Percentiles rank a stretch among this genome's conserved stretches.
phyloP scores from a whole-genome alignment of 495 filamentous ascomycete species.

The Lophiostoma macrostomum region DNA sequence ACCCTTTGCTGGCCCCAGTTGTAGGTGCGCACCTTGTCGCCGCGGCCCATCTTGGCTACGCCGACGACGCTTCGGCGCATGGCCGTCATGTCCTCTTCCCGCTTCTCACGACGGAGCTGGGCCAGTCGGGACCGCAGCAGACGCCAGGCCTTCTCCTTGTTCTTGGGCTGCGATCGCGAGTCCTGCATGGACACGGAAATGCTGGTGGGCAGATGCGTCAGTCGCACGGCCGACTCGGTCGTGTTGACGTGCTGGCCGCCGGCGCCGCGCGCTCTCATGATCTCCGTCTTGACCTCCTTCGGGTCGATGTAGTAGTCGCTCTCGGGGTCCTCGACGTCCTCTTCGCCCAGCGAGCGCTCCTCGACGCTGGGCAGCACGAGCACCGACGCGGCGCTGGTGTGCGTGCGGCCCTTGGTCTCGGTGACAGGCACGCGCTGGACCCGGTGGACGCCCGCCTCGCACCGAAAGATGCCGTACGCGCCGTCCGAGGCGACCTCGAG shows the following conservation, averaged over 20 bases:
- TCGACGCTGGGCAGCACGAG: conserved; percentile 86
- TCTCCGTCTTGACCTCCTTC: conserved; percentile 78
- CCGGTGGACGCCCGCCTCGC: conserved; percentile 89
- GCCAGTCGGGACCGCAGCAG: conserved; percentile 79
- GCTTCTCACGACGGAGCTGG: conserved; percentile 72
- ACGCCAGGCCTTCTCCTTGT: conserved; percentile 82
- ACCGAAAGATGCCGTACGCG: conserved; percentile 74
- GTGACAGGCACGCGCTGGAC: conserved; percentile 92
- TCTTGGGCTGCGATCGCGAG: conserved; percentile 81
- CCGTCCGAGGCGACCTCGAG: conserved; percentile 76
- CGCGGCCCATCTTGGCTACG: conserved; percentile 75
- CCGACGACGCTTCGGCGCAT: conserved; percentile 73
- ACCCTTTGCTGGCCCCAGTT: conserved; percentile 91
- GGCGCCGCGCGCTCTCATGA: conserved; percentile 87
- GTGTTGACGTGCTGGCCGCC: conserved; percentile 98
- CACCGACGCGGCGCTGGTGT: conserved; percentile 88
- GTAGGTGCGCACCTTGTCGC: conserved; percentile 93
- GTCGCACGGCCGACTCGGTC: conserved; percentile 89
- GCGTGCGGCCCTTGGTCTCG: conserved; percentile 82
- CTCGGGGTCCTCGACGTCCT: conserved; percentile 74
- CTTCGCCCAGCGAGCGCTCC: conserved; percentile 51
- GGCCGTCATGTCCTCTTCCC: conserved; percentile 75
- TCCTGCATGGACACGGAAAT: conserved; percentile 90
- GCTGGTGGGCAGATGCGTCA: conserved; percentile 87
- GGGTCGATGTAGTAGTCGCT: conserved; percentile 89